phyloP scores from a whole-genome alignment of 305 asterid species.

The Fraxinus nigra region DNA sequence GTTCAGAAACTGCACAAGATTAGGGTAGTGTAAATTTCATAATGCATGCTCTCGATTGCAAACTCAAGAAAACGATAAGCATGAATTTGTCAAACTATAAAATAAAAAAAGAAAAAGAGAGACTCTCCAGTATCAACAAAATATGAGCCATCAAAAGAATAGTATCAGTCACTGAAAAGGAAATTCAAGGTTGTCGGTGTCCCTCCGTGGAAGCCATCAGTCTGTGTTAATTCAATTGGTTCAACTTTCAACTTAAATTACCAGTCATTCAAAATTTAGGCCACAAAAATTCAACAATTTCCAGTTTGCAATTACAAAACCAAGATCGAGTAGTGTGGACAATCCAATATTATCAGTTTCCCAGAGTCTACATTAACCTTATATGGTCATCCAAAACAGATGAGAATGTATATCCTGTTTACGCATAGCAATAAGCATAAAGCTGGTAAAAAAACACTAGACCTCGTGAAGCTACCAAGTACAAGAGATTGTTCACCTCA shows the following conservation, averaged over 20 bases:
- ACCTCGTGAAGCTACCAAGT: not conserved
- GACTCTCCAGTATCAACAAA: not conserved
- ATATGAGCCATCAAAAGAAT: not conserved
- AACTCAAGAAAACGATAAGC: not conserved
- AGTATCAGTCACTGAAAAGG: not conserved
- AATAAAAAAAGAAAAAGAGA: not conserved
- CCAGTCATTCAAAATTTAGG: not conserved
- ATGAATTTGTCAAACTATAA: not conserved
- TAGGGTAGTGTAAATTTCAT: not conserved
- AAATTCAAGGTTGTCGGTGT: not conserved
- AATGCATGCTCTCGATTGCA: not conserved
- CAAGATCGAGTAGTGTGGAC: not conserved
- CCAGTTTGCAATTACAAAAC: not conserved
- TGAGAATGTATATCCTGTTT: not conserved
- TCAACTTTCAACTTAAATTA: not conserved
- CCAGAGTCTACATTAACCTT: not conserved
- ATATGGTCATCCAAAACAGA: not conserved
- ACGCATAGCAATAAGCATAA: not conserved
- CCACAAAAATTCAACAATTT: not conserved
- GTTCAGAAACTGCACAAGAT: slow-evolving; percentile 70
- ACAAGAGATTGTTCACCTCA: slow-evolving; percentile 52
- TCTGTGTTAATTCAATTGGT: not conserved
- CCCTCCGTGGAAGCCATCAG: not conserved
- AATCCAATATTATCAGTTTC: not conserved
- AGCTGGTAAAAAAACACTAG: not conserved